Evolutionary conservation across 1,284 basidiomycete genomes (phyloP), one percentile per base, ranked within the genome.

Genomic region (Ganoderma lingzhi): DNA sequence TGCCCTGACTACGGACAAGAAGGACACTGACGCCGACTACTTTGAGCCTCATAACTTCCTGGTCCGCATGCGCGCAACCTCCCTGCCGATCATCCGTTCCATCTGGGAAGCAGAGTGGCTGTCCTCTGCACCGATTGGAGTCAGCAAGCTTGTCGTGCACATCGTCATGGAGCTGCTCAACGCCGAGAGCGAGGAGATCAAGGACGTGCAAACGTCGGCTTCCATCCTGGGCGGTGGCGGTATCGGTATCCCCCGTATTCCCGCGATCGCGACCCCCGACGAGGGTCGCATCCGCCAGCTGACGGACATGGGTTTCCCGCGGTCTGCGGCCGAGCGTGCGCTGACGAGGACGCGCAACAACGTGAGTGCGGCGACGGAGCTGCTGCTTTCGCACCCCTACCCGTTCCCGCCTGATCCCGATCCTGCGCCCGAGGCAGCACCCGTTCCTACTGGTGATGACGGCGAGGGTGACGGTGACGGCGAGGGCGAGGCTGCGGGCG

Each of bases 221-320:
- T 68, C 75, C 1, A 69, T 70, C 71, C 62, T 69, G 67, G 51
- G 68, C 64, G 42, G 61, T 64, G 61, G 76, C 59, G 73, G 71
- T 2, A 73, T 77, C 59, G 73, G 75, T 37, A 76, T 84, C 62
- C 80, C 86, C 37, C 84, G 87, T 28, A 71, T 72, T n/a, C 63
- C 71, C n/a, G 81, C 84, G 23, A 45, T 65, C 3, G 78, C 86
- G 64, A 87, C 87, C 2, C 89, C 93, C 0, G 93, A 95, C 76
- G 93, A 95, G 76, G 86, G 85, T 66, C 89, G 92, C 39, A 89
- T 98, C 60, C 87, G 89, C 62, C 93, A 96, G 76, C 85, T 99
- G 62, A 92, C 91, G 19, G 97, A 99, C 74, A 99, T 99, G 98
- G 98, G 98, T 63, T 99, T 99, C 83, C 90, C 94, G 35, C 89